Evolutionary conservation across 1,139 yeast genomes (phyloP), one percentile per base, ranked within the genome.

Genomic region (Suhomyces terraborum): DNA sequence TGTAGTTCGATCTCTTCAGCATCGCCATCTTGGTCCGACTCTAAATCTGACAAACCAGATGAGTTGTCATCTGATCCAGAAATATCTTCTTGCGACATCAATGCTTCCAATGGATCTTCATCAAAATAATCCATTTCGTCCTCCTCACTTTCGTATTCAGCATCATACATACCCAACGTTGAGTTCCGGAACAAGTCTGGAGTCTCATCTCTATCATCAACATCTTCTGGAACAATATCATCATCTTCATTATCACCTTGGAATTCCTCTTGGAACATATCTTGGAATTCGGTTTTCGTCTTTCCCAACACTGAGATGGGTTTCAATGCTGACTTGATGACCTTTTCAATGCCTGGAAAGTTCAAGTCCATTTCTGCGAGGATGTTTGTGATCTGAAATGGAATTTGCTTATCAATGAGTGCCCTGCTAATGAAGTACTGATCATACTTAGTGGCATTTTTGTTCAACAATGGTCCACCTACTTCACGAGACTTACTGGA

Each of bases 111-210:
- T 4, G 64, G 64, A n/a, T 59, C 68, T 19, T 52, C 62, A 36
- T 67, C 71, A 36, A 55, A 55, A 30, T 48, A 56, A 28, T 58
- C 62, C 35, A 50, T 47, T 23, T 58, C 67, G 21, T 60, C 61
- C 23, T 61, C 73, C 35, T 84, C 91, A 40, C 84, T 82, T 47
- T 83, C 88, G 29, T 80, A 75, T 39, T 86, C 95, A 38, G 87
- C 82, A 53, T 91, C 97, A 58, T 86, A 91, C 96, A 91, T 89
- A 2, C 97, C 97, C 38, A 91, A 71, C 0, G 97, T 88, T 0
- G 97, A 89, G 58, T 91, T 88, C 39, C 84, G 73, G 62, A 89
- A 83, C 55, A 91, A 70, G 58, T 89, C 95, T 0, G 95, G 91
- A 0, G 89, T 79, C 41, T 87, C 95, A 36, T 86, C 94, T 36